Evolutionary conservation across 2,329 filamentous ascomycete genomes (phyloP).

Genomic region (Capronia coronata): DNA sequence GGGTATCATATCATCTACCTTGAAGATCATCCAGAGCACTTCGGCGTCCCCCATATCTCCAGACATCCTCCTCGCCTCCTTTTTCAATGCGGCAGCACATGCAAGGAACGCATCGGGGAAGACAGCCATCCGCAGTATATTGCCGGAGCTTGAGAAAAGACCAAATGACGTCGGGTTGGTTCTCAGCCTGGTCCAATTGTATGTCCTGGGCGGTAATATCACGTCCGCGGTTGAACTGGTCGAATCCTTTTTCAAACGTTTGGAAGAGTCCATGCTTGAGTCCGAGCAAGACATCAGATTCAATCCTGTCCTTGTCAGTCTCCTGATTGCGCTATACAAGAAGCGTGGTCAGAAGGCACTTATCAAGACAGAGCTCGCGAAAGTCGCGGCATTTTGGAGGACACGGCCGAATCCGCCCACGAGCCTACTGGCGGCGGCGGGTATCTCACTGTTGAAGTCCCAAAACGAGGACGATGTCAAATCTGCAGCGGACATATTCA

Average conservation of each 20-base stretch:
- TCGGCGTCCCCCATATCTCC: slow-evolving; percentile 46
- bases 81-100: slow-evolving; percentile 68
- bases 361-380: slow-evolving; percentile 66
- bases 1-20: slow-evolving; percentile 49
- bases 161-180: slow-evolving; percentile 75
- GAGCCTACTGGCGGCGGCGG: slow-evolving; percentile 74
- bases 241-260: slow-evolving; percentile 64
- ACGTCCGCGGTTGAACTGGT: slow-evolving; percentile 68
- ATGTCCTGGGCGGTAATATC: slow-evolving; percentile 64
- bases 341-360: slow-evolving; percentile 65
- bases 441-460: slow-evolving; percentile 73
- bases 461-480: slow-evolving; percentile 60
- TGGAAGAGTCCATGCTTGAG: slow-evolving; percentile 56
- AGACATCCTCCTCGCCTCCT: slow-evolving; percentile 51
- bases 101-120: slow-evolving; percentile 56
- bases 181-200: slow-evolving; percentile 74
- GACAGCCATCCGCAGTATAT: slow-evolving; percentile 61
- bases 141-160: slow-evolving; percentile 63
- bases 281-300: slow-evolving; percentile 65
- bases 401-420: slow-evolving; percentile 52
- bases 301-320: slow-evolving; percentile 75
- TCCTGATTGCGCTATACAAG: slow-evolving; percentile 72
- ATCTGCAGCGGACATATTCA: slow-evolving; percentile 72
- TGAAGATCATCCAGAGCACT: slow-evolving; percentile 44
- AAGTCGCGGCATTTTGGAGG: slow-evolving; percentile 76